Evolutionary conservation across 257 asterid genomes (phyloP).

Genomic region (Misopates orontium): DNA sequence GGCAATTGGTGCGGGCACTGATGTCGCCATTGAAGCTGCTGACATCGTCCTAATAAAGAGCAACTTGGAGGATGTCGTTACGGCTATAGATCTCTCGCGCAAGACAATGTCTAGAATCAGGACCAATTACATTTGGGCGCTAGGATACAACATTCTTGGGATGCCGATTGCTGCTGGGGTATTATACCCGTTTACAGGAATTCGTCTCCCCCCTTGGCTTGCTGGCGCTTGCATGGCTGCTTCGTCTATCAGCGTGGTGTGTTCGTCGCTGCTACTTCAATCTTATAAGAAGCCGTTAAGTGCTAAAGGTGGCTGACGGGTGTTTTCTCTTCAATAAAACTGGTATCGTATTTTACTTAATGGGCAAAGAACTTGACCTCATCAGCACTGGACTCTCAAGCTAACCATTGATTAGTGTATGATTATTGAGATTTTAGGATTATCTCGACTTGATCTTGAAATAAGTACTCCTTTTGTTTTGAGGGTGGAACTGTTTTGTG

Average conservation of each 20-base stretch:
- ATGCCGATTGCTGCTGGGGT: constrained; percentile 95
- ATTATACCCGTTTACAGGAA: constrained; percentile 73
- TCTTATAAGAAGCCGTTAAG: constrained; percentile 72
- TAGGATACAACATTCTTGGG: constrained; percentile 82
- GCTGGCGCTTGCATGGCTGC: constrained; percentile 99
- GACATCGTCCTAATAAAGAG: constrained; percentile 86
- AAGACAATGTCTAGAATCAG: constrained; percentile 83
- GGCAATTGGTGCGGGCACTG: constrained; percentile 98
- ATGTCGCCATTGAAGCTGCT: constrained; percentile 96
- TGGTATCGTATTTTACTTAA: no score
- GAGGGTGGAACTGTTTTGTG: no score
- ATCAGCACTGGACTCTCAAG: constrained; percentile 48
- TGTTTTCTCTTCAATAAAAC: constrained; percentile 31
- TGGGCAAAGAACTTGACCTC: constrained; percentile 58
- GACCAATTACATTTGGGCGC: constrained; percentile 85
- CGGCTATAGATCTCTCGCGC: constrained; percentile 83
- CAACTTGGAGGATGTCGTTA: constrained; percentile 82
- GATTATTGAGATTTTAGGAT: neutral
- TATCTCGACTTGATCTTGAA: constrained; percentile 41
- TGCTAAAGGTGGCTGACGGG: constrained; percentile 26
- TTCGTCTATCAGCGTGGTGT: constrained; percentile 83
- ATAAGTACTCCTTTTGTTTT: no score
- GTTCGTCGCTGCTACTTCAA: constrained; percentile 82
- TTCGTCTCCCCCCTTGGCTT: constrained; percentile 93
- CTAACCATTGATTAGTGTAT: constrained; percentile 2